phyloP scores from a whole-genome alignment of 2,329 filamentous ascomycete species.

The Fusarium oligoseptatum region DNA sequence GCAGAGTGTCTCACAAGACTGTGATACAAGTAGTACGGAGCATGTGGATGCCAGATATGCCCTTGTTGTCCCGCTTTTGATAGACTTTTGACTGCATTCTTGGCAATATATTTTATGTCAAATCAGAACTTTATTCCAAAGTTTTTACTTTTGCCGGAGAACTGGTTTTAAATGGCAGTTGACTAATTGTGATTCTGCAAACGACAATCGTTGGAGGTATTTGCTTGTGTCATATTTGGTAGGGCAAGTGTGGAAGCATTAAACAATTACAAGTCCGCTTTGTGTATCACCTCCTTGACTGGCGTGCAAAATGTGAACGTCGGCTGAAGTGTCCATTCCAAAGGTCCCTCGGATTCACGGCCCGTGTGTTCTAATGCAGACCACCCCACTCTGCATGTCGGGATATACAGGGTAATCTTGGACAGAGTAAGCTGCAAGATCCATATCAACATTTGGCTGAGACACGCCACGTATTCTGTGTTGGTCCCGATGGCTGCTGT shows the following conservation, averaged over 20 bases:
- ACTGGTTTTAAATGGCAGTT: not conserved
- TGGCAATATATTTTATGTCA: not conserved
- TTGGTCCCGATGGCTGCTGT: not conserved
- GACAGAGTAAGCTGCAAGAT: not conserved
- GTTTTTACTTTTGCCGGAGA: not conserved
- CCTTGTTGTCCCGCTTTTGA: not conserved
- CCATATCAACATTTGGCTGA: not conserved
- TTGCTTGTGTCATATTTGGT: not conserved
- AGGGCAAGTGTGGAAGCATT: not conserved
- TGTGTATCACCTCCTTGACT: not conserved
- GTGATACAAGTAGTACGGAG: not conserved
- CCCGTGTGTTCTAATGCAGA: not conserved
- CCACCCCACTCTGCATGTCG: not conserved
- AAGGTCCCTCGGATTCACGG: not conserved
- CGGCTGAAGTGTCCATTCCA: not conserved
- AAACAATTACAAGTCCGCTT: not conserved
- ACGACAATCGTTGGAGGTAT: no score
- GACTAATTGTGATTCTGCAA: not conserved
- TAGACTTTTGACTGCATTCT: not conserved
- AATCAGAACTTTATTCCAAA: not conserved
- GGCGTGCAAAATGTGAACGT: not conserved
- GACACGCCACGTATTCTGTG: not conserved
- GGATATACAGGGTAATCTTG: not conserved
- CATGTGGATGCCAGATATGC: not conserved
- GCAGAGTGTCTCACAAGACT: not conserved